phyloP scores from a whole-genome alignment of 2,329 filamentous ascomycete species.

The Fusarium stilboides region DNA sequence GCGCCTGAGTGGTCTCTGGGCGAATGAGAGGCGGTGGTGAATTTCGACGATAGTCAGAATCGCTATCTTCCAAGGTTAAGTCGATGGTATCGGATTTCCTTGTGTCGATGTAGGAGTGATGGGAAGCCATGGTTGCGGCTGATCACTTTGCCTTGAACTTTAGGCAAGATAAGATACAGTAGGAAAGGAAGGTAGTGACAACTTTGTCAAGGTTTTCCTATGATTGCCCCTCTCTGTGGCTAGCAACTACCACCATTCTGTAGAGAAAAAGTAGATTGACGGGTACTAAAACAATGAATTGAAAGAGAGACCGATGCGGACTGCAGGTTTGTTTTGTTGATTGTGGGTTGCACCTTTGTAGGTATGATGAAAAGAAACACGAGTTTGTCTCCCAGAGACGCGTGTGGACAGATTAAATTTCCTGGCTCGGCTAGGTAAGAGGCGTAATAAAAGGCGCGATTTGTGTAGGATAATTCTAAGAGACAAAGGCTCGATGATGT shows the following conservation, averaged over 20 bases:
- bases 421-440: slow-evolving; percentile 15
- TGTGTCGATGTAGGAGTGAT: slow-evolving; percentile 20
- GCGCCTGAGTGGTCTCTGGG: slow-evolving; percentile 28
- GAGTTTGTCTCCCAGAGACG: slow-evolving; percentile 38
- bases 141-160: slow-evolving; percentile 37
- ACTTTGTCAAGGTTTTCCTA: slow-evolving; percentile 47
- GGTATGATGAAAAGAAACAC: slow-evolving; percentile 32
- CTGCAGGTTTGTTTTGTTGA: slow-evolving; percentile 19
- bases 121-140: slow-evolving; percentile 33
- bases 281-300: slow-evolving; percentile 2
- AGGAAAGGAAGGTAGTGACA: slow-evolving; percentile 2
- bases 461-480: not conserved
- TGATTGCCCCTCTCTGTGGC: slow-evolving; percentile 47
- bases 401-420: slow-evolving; percentile 38
- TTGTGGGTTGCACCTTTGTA: slow-evolving; percentile 31
- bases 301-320: slow-evolving; percentile 7
- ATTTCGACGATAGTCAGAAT: slow-evolving; percentile 13
- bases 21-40: not conserved
- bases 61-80: slow-evolving; percentile 35
- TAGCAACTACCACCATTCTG: slow-evolving; percentile 48
- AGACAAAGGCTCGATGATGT: not conserved
- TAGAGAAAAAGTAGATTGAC: slow-evolving; percentile 9
- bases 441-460: slow-evolving; percentile 10
- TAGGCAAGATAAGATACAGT: slow-evolving; percentile 24
- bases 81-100: slow-evolving; percentile 33